phyloP scores from a whole-genome alignment of 2,329 filamentous ascomycete genomes.

The Penicillium frequentans region DNA sequence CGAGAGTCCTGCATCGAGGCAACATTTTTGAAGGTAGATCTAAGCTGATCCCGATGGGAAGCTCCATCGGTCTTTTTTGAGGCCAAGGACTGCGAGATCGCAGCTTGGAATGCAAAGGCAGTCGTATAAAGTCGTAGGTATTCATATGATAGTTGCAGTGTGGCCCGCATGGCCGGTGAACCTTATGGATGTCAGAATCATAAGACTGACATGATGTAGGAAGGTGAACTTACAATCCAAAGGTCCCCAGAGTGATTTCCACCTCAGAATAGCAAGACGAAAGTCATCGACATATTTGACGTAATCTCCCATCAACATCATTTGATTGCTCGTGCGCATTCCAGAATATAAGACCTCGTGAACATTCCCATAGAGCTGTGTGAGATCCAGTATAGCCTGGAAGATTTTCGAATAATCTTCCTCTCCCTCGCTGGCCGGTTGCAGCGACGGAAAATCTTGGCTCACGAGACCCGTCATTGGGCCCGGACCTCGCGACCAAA shows the following conservation, averaged over 20 bases:
- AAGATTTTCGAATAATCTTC: conserved; percentile 70
- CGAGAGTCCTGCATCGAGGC: conserved; percentile 63
- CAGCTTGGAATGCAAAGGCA: conserved; percentile 74
- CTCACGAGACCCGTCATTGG: conserved; percentile 64
- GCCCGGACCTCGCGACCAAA: conserved; percentile 71
- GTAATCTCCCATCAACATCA: conserved; percentile 70
- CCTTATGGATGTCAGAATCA: conserved; percentile 39
- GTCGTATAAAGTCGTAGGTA: conserved; percentile 73
- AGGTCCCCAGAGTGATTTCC: conserved; percentile 70
- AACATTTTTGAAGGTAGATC: conserved; percentile 53
- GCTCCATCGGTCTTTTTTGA: conserved; percentile 38
- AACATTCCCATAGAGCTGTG: conserved; percentile 70
- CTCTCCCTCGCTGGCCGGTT: conserved; percentile 57
- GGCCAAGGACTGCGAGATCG: conserved; percentile 54
- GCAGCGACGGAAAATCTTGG: conserved; percentile 67
- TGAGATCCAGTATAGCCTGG: conserved; percentile 69
- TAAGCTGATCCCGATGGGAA: conserved; percentile 41
- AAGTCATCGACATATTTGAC: conserved; percentile 77
- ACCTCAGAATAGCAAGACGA: conserved; percentile 65
- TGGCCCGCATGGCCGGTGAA: conserved; percentile 66
- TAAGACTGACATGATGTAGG: not conserved
- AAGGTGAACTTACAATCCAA: conserved; percentile 54
- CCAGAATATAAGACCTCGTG: conserved; percentile 74
- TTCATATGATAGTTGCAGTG: conserved; percentile 68
- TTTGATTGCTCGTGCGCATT: conserved; percentile 66